Percentiles rank a stretch among this genome's conserved stretches.
Evolutionary conservation across 78 protist species (phyloP).

Genomic region (Pelomyxa schiedti): DNA sequence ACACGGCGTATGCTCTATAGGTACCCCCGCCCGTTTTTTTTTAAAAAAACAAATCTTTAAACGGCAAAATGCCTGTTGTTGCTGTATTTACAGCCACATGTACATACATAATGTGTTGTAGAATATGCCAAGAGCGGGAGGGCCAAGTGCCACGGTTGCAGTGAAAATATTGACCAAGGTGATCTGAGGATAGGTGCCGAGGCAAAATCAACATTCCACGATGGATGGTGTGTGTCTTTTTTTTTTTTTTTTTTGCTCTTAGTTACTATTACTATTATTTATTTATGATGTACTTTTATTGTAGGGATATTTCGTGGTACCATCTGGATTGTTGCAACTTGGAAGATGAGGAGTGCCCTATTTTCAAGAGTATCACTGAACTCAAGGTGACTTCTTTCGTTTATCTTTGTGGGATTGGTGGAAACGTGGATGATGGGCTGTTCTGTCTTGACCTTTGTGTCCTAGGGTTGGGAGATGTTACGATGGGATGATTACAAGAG

Average conservation of each 20-base stretch:
- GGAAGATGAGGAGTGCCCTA: neutral
- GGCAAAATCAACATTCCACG: slow-evolving; percentile 6
- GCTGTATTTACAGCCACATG: too few species aligned
- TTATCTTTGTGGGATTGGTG: too few species aligned
- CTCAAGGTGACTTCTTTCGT: too few species aligned
- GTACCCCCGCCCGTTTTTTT: too few species aligned
- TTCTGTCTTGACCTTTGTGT: too few species aligned
- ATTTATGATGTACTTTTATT: too few species aligned
- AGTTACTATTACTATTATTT: too few species aligned
- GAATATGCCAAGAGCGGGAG: slow-evolving; percentile 19
- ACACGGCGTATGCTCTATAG: too few species aligned
- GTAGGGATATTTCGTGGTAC: neutral
- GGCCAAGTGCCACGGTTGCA: slow-evolving; percentile 10
- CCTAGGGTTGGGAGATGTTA: neutral
- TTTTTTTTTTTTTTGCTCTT: neutral
- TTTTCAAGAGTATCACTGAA: neutral
- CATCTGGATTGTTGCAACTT: neutral
- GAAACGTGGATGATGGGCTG: too few species aligned
- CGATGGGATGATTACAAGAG: neutral
- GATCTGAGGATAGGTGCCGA: slow-evolving; percentile 16
- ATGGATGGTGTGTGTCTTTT: slow-evolving; percentile 8
- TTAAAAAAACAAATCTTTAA: too few species aligned
- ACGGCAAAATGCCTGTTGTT: too few species aligned
- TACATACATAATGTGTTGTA: too few species aligned
- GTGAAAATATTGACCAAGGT: slow-evolving; percentile 8